Evolutionary conservation across 1,284 basidiomycete genomes (phyloP).

Genomic region (Rugosomyces carneus): DNA sequence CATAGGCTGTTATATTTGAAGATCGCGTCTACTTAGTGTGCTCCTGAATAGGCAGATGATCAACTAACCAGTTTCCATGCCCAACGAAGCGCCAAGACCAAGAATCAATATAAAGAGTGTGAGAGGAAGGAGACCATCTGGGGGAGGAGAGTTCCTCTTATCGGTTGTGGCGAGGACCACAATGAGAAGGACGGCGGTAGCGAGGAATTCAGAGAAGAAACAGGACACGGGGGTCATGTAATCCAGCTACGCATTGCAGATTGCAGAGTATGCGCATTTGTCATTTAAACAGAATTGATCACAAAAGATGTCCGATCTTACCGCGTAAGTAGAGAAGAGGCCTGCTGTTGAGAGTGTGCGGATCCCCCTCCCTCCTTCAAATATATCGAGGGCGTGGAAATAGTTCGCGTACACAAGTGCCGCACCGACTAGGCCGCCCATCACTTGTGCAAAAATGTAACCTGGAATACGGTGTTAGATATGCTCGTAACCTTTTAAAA

Average conservation of each 20-base stretch:
- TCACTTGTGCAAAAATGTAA: conserved; percentile 63
- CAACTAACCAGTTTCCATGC: conserved; percentile 48
- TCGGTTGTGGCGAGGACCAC: conserved; percentile 39
- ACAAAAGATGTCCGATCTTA: too few species aligned
- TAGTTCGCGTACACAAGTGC: conserved; percentile 73
- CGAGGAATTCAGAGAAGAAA: conserved; percentile 66
- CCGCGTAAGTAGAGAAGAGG: conserved; percentile 69
- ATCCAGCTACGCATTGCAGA: conserved; percentile 38
- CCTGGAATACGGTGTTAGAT: too few species aligned
- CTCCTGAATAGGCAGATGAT: too few species aligned
- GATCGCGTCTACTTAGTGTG: too few species aligned
- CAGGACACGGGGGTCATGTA: conserved; percentile 53
- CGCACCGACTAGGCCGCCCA: conserved; percentile 67
- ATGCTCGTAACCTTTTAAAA: too few species aligned
- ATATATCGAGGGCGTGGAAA: conserved; percentile 65
- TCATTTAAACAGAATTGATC: too few species aligned
- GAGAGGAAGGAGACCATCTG: conserved; percentile 41
- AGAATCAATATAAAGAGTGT: conserved; percentile 45
- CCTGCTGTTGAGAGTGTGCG: conserved; percentile 68
- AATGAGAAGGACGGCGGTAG: conserved; percentile 48
- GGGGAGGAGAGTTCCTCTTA: conserved; percentile 38
- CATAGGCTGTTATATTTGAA: too few species aligned
- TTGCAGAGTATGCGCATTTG: too few species aligned
- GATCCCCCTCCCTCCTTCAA: conserved; percentile 54
- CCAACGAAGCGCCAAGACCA: conserved; percentile 43